Percentiles rank a stretch among this genome's conserved stretches.
Evolutionary conservation across 179 eudicot species (phyloP).

Genomic region (Beta lomatogona): DNA sequence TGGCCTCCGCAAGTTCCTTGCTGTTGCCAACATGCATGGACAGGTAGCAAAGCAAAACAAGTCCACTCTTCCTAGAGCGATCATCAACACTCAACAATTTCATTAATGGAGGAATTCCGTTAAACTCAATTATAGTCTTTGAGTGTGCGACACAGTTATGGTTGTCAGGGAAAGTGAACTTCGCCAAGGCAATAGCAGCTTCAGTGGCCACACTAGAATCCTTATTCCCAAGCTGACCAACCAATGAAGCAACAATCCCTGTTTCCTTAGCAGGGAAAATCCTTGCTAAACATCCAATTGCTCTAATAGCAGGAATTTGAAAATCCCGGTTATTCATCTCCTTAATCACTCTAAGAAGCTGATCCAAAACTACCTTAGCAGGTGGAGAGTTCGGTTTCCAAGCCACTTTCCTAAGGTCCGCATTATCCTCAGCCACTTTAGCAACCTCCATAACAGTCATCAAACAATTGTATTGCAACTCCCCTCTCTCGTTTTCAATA

Average conservation of each 20-base stretch:
- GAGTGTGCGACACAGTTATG: conserved; percentile 60
- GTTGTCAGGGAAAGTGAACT: conserved; percentile 59
- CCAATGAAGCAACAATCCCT: conserved; percentile 53
- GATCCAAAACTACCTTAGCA: conserved; percentile 62
- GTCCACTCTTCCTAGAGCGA: conserved; percentile 43
- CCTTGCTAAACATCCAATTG: conserved; percentile 65
- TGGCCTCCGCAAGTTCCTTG: conserved; percentile 58
- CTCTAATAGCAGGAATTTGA: conserved; percentile 49
- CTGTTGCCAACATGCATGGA: conserved; percentile 60
- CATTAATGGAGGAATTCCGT: conserved; percentile 56
- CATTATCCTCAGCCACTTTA: conserved; percentile 57
- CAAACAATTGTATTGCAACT: conserved; percentile 54
- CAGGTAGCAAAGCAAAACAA: conserved; percentile 56
- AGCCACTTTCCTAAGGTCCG: conserved; percentile 59
- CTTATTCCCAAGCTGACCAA: conserved; percentile 47
- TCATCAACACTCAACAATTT: conserved; percentile 48
- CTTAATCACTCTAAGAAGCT: conserved; percentile 55
- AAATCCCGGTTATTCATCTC: conserved; percentile 43
- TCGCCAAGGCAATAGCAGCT: conserved; percentile 58
- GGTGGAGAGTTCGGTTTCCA: conserved; percentile 67
- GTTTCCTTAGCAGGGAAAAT: conserved; percentile 69
- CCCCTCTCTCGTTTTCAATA: conserved; percentile 58
- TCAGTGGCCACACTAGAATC: conserved; percentile 50
- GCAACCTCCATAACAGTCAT: conserved; percentile 69
- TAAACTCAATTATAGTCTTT: conserved; percentile 52